phyloP scores from a whole-genome alignment of 805 yeast genomes.

The Ogataea paraovalis region DNA sequence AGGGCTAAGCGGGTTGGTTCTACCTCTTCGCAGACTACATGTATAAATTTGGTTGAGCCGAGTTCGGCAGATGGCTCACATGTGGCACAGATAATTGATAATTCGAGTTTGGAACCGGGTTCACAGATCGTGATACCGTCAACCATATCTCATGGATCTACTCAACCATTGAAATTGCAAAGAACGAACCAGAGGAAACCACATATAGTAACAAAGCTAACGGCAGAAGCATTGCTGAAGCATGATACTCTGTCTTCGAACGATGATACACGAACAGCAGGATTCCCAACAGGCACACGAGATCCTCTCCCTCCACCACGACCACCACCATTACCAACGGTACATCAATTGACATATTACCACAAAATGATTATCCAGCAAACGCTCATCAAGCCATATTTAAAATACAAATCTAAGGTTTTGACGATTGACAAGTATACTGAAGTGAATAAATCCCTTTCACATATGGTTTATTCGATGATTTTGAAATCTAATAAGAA shows the following conservation, averaged over 20 bases:
- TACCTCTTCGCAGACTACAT: not conserved
- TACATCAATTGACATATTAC: constrained; percentile 21
- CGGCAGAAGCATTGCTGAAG: not conserved
- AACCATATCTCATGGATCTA: not conserved
- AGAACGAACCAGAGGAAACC: not conserved
- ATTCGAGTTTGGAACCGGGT: no score
- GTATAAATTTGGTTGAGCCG: not conserved
- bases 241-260: not conserved
- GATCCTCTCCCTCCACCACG: not conserved
- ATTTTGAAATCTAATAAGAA: constrained; percentile 3
- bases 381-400: constrained; percentile 46
- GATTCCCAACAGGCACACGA: not conserved
- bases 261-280: not conserved
- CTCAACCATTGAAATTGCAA: not conserved
- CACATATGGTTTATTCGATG: constrained; percentile 50
- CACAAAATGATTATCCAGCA: constrained; percentile 57
- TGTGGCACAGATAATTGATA: not conserved
- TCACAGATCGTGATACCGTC: not conserved
- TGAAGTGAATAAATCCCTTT: constrained; percentile 55
- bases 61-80: not conserved
- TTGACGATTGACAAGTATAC: constrained; percentile 40
- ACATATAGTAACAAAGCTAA: not conserved
- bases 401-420: constrained; percentile 38
- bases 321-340: not conserved
- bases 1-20: constrained; percentile 3